Base-by-base conservation (phyloP, 768 basidiomycete genomes). In the Pisolithus sp. region DNA sequence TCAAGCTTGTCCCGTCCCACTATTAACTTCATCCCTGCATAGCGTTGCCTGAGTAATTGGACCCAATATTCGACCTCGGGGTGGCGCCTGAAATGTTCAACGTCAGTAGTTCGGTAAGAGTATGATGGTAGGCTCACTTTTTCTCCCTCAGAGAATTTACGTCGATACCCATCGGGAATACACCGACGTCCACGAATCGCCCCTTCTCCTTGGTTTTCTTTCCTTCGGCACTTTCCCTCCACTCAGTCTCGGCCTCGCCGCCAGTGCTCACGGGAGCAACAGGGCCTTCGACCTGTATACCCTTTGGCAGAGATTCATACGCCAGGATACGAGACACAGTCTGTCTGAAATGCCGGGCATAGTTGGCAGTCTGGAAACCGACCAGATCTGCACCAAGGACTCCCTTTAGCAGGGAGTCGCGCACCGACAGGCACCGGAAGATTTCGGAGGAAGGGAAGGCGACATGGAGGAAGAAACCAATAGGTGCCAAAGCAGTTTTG, bases 361-460 rank as follows among this genome's bases (percentile, higher is more conserved):
- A 88, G 64, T 81, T 87, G 18, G 85, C 83, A 0, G 88, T 91
- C 67, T 93, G 92, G 78, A 97, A 97, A 3, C 90, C 92, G 30
- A 97, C 83, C 41, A 95, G 79, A 71, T 97, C 92, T 24, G 94
- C 90, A 13, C 81, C 93, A n/a, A 98, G 86, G 63, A 99, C 74
- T 17, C 95, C 95, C 31, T 82, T 78, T 23, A 98, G 74, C 21
- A 96, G 78, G 21, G 85, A 78, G 56, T 84, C 78, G 47, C 87
- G 78, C 4, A 89, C 82, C 4, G 86, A 84, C 28, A 97, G 75
- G 68, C 93, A 95, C 7, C 94, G 78, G 78, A 96, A 96, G 59
- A 96, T 94, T 69, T 98, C 95, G 24, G 89, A 92, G 39, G 84
- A 87, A 3, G 94, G 95, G 73, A 96, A 97, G 2, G 95, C 90